Base-by-base conservation (phyloP, 768 basidiomycete species). In the Panellus pusillus region DNA sequence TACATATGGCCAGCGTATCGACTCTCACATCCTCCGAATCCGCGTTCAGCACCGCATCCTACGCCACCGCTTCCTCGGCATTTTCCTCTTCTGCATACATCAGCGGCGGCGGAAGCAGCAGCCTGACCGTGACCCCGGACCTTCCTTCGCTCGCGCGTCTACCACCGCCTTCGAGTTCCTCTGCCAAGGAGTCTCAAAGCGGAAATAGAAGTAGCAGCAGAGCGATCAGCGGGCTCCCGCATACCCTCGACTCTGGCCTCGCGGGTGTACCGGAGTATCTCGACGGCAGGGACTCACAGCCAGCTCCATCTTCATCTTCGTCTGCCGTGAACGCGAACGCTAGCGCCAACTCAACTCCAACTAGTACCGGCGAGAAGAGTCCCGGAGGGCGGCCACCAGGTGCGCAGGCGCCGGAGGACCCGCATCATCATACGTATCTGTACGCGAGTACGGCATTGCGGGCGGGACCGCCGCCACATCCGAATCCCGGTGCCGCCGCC, bases 351-450 rank as follows among this genome's bases (percentile, higher is more conserved):
- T 24, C 24, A 24, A 24, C 24, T 24, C 6, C 24, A 24, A 24
- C 24, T 24, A 6, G 24, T 6, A 24, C 24, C 6, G 24, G 24
- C 24, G 24, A 24, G 24, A 24, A 2, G 24, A 24, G 24, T 24
- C 24, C 24, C 2, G 24, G 24, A 2, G 24, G 32, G 32, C 32
- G 32, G 14, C 54, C 54, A 6, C 47, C 24, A 14, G 54, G 54
- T 3, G 54, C 54, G 29, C 15, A 29, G 24, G 44, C 43, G 18
- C 48, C 54, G 0, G 54, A 37, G 38, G 54, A 55, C 36, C 54
- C 54, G 48, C 54, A 55, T 41, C 32, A 35, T 3, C 7, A 35
- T 14, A 35, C 32, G 2, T 35, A 35, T 35, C 32, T 14, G 14
- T 35, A 9, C 32, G 47, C 52, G 1, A 9, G 15, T 4, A 15